Base-by-base conservation (phyloP, 2,329 filamentous ascomycete species). In the Apiospora koreana region DNA sequence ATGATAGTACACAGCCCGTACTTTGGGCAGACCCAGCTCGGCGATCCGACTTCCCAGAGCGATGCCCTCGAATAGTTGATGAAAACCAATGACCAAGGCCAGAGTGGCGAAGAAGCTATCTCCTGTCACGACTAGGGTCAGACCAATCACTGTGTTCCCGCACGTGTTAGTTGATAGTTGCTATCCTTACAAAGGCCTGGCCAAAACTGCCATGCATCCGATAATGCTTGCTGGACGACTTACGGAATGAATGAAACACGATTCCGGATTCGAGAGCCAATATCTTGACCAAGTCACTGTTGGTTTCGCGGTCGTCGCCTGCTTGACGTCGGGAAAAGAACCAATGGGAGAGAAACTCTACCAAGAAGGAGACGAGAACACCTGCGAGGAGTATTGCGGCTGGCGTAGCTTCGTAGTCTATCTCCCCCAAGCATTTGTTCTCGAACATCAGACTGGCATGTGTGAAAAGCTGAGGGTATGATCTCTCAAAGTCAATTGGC, bases 31-130 rank as follows among this genome's bases (percentile, higher is more conserved):
- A 0, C 78, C 75, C 2, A 89, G 80, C 1, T 81, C 79, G 2
- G 86, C 84, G 72, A 88, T 88, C 25, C 85, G 83, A 7, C 84
- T 83, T 23, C 87, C 86, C 0, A 89, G 83, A 0, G 87, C 87
- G 50, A 89, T 81, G 31, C 87, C 87, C 77, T 89, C 87, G 76
- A 90, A 87, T 79, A 87, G 86, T 74, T 88, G 87, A 74, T 88
- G 87, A 78, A 89, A 88, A 67, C 88, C 78, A 66, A 89, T 87
- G 38, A 89, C 87, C 14, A 74, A 69, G 3, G 75, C 68, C 12
- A 78, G 75, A 16, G 71, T 73, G n/a, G 68, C 46, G 67, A 78
- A 77, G 31, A 71, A 74, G 14, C 71, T 72, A 58, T 78, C 75
- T 3, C 75, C 74, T 1, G 75, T 74, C 31, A 80, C 77, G 31